Conservation (phyloP, 163 green algal species). For the Scenedesmus sp. region DNA sequence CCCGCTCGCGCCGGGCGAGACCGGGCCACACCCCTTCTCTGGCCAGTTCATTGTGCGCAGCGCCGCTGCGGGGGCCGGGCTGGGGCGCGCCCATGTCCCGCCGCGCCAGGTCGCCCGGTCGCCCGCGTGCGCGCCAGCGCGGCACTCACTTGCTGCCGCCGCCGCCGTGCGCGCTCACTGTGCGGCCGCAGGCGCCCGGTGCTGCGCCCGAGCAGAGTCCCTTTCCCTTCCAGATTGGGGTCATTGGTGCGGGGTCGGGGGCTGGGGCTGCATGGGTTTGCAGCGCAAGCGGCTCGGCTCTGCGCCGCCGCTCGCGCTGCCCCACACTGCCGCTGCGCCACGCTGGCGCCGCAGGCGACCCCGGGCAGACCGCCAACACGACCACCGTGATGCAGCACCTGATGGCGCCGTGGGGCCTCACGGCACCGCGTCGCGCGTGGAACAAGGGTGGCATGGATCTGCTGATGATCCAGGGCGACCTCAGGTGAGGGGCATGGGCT, state of each 20-base stretch:
- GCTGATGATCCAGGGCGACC: conserved; percentile 4
- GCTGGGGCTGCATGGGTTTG: too few species aligned
- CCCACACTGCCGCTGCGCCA: too few species aligned
- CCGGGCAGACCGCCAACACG: conserved; percentile 16
- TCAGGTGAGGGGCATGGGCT: too few species aligned
- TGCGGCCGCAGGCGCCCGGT: too few species aligned
- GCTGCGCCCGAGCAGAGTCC: background rate
- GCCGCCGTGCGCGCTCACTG: too few species aligned
- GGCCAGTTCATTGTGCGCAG: background rate
- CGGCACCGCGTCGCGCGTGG: too few species aligned
- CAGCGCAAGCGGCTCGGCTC: too few species aligned
- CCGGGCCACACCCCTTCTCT: background rate
- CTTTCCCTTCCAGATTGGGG: background rate
- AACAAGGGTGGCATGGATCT: too few species aligned
- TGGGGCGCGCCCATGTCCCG: too few species aligned
- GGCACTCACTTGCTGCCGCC: background rate
- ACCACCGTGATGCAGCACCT: conserved; percentile 2
- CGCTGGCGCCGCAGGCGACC: too few species aligned
- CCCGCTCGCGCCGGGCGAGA: background rate
- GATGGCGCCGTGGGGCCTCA: background rate
- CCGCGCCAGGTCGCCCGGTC: background rate
- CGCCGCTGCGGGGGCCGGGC: background rate
- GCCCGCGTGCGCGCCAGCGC: background rate
- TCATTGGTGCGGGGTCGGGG: background rate
- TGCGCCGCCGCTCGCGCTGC: too few species aligned